Evolutionary conservation across 192 early-diverging fungal genomes (phyloP), one percentile per base, ranked within the genome.

Genomic region (Irineochytrium annulatum): DNA sequence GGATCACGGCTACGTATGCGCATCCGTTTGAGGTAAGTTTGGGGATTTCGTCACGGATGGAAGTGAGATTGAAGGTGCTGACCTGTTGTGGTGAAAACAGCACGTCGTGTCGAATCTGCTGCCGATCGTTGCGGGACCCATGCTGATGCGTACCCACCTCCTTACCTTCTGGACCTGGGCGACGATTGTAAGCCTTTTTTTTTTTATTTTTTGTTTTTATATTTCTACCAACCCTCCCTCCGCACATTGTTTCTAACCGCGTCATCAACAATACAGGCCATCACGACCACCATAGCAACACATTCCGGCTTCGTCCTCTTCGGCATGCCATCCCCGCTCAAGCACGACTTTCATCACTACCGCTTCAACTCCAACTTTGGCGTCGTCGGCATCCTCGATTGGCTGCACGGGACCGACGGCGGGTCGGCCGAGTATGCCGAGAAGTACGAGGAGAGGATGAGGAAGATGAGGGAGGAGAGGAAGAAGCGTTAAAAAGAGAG

Each of bases 1-100:
- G 91, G 13, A 71, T 91, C 59, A 76, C 89, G 4, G 88, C 92
- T 28, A 89, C 92, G 73, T 95, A 95, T 59, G 93, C 93, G 19
- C 93, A 95, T 58, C 92, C 93, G 3, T 32, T 92, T 27, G 95
- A 95, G 46, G 46, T 49, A 49, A 5, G 46, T 13, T 41, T 41
- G 8, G 8, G 37, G 11, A n/a, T n/a, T n/a, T n/a, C n/a, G n/a
- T n/a, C n/a, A n/a, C n/a, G n/a, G n/a, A n/a, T n/a, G n/a, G n/a
- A n/a, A n/a, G n/a, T n/a, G n/a, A 41, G n/a, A 41, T 41, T 41
- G 11, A 41, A 41, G 11, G n/a, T 41, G 11, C 8, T 41, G n/a
- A 41, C 8, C 37, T 41, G 11, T 13, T n/a, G 8, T n/a, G n/a
- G n/a, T 13, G 8, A 13, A 8, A 22, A 22, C 24, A 49, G 65